These are phyloP conservation scores for Lentinula sp. DNA, from an alignment of 768 basidiomycete species.

Conservation along the genomic window DNA sequence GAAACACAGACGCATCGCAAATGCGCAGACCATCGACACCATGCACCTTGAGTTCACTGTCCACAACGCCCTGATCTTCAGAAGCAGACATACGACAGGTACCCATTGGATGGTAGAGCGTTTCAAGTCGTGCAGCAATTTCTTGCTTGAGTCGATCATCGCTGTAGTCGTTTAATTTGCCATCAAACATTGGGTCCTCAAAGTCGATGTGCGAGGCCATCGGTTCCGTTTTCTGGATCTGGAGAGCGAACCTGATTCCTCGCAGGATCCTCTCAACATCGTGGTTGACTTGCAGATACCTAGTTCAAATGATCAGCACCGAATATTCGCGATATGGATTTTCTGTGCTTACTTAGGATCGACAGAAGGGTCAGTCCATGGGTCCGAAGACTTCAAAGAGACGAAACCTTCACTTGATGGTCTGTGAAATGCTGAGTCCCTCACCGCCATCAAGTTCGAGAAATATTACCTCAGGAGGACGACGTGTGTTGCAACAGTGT, in stretches of 20 bases:
- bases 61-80: slow-evolving; percentile 36
- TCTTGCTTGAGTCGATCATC: slow-evolving; percentile 34
- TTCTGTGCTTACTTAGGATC: slow-evolving; percentile 28
- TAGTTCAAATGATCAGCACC: slow-evolving; percentile 7
- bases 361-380: slow-evolving; percentile 29
- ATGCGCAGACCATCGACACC: slow-evolving; percentile 36
- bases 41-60: slow-evolving; percentile 35
- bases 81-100: slow-evolving; percentile 41
- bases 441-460: background rate
- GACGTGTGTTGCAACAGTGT: slow-evolving; percentile 30
- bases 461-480: slow-evolving; percentile 26
- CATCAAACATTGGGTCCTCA: slow-evolving; percentile 28
- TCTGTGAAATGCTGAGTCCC: slow-evolving; percentile 14
- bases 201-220: slow-evolving; percentile 26
- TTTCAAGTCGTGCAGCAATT: slow-evolving; percentile 34
- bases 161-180: slow-evolving; percentile 23
- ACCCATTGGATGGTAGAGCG: slow-evolving; percentile 38
- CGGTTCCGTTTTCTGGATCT: slow-evolving; percentile 29
- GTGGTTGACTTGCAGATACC: slow-evolving; percentile 30
- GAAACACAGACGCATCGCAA: slow-evolving; percentile 35
- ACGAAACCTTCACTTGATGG: slow-evolving; percentile 33
- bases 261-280: slow-evolving; percentile 33
- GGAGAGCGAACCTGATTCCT: slow-evolving; percentile 27
- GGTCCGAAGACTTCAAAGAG: slow-evolving; percentile 27
- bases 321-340: background rate